Percentiles rank a stretch among this genome's conserved stretches.
Conservation (phyloP, 768 basidiomycete genomes). For the Kwoniella dendrophila region DNA sequence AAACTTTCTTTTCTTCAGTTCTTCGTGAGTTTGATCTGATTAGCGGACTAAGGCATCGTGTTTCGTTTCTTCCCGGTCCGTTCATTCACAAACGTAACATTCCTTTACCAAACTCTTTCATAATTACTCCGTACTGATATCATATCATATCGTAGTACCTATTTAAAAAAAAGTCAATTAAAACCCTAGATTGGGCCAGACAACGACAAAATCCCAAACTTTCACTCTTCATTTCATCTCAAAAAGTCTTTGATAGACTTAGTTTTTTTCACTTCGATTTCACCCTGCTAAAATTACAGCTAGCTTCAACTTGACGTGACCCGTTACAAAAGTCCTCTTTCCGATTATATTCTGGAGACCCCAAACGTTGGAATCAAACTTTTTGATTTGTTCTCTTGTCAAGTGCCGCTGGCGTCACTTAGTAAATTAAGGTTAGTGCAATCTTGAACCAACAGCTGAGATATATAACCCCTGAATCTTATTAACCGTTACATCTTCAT, state of each 20-base stretch:
- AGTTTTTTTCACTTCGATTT: not conserved
- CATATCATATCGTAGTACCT: not conserved
- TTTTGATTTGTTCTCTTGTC: not conserved
- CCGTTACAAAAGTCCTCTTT: too few relatives aligned
- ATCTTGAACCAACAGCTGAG: not conserved
- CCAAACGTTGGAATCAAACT: not conserved
- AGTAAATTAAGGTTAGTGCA: conserved; percentile 13
- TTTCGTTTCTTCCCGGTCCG: not conserved
- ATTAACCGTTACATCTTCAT: conserved; percentile 13
- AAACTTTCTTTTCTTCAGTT: not conserved
- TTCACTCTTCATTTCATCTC: too few relatives aligned
- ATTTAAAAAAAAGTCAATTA: not conserved
- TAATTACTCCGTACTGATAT: not conserved
- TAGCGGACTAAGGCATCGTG: too few relatives aligned
- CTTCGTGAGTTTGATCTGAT: too few relatives aligned
- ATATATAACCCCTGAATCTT: not conserved
- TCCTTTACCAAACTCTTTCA: not conserved
- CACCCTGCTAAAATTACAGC: not conserved
- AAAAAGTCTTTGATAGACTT: conserved; percentile 17
- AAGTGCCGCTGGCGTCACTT: conserved; percentile 23
- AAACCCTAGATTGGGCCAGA: conserved; percentile 13
- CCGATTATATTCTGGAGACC: conserved; percentile 6
- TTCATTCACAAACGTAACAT: conserved; percentile 1
- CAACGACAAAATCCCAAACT: not conserved
- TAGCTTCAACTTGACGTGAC: not conserved